Evolutionary conservation across 108 stramenopile genomes (phyloP).

Genomic region (Fragilariopsis cylindrus): DNA sequence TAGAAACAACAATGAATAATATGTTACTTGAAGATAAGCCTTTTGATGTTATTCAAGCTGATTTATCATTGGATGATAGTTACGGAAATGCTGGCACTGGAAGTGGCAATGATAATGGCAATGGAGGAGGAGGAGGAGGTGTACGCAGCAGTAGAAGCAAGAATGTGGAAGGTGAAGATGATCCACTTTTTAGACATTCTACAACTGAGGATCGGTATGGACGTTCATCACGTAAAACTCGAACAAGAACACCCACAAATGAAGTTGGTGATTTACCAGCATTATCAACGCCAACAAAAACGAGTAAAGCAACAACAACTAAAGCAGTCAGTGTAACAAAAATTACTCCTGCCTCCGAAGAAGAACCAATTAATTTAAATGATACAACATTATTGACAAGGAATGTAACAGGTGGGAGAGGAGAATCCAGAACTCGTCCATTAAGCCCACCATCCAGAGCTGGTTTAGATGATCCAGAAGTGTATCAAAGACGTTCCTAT

Average conservation of each 20-base stretch:
- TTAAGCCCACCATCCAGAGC: conserved; percentile 3
- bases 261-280: conserved; percentile 9
- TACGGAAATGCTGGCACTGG: not conserved
- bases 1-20: too few relatives aligned
- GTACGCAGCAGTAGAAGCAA: too few relatives aligned
- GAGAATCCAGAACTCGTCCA: not conserved
- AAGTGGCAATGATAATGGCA: not conserved
- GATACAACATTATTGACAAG: not conserved
- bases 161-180: not conserved
- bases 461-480: conserved; percentile 15
- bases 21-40: conserved; percentile 7
- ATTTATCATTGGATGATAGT: not conserved
- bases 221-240: not conserved
- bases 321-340: not conserved
- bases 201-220: not conserved
- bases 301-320: not conserved
- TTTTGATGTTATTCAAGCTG: conserved; percentile 14
- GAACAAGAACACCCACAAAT: not conserved
- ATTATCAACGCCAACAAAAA: not conserved
- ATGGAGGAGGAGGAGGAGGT: not conserved
- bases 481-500: not conserved
- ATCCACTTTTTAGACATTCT: not conserved
- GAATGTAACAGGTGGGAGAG: conserved; percentile 9
- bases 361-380: not conserved
- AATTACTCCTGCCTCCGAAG: not conserved